These are phyloP conservation scores for Penicillium sp. DNA, from an alignment of 2,329 filamentous ascomycete species.

Conservation along the genomic window DNA sequence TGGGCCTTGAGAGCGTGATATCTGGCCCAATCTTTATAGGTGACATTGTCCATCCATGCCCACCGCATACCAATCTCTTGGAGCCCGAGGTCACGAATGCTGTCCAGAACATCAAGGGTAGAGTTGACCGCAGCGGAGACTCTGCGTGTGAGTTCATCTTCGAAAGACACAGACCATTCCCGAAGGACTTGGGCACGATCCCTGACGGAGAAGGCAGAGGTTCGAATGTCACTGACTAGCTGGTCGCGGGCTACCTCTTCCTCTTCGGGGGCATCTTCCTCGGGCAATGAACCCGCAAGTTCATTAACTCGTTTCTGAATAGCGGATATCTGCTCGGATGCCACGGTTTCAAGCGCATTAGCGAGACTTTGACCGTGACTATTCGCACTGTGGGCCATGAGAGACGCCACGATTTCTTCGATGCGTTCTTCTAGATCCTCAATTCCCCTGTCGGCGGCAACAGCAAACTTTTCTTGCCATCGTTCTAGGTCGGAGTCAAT, in stretches of 20 bases:
- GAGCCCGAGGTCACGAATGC: constrained; percentile 79
- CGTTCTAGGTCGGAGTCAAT: constrained; percentile 77
- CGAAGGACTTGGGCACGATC: constrained; percentile 76
- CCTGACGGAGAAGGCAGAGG: constrained; percentile 74
- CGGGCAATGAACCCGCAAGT: constrained; percentile 59
- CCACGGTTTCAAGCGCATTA: constrained; percentile 68
- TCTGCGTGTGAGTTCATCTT: constrained; percentile 68
- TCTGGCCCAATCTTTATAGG: constrained; percentile 96
- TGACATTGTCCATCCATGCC: constrained; percentile 94
- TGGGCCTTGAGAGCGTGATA: constrained; percentile 86
- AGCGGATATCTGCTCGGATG: constrained; percentile 64
- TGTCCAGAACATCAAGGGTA: constrained; percentile 80
- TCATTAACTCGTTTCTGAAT: constrained; percentile 70
- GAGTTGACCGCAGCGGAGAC: constrained; percentile 75
- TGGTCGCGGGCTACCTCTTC: constrained; percentile 58
- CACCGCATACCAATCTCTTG: constrained; percentile 91
- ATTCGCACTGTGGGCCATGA: constrained; percentile 67
- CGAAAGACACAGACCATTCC: constrained; percentile 74
- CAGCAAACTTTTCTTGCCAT: constrained; percentile 88
- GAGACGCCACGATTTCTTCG: constrained; percentile 71
- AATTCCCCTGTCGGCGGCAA: constrained; percentile 82
- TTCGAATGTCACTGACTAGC: constrained; percentile 62
- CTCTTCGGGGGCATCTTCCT: constrained; percentile 59
- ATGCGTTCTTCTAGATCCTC: constrained; percentile 68
- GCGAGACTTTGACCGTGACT: constrained; percentile 56